Conservation (phyloP, 2,329 filamentous ascomycete genomes). For the Fusarium floridanum region DNA sequence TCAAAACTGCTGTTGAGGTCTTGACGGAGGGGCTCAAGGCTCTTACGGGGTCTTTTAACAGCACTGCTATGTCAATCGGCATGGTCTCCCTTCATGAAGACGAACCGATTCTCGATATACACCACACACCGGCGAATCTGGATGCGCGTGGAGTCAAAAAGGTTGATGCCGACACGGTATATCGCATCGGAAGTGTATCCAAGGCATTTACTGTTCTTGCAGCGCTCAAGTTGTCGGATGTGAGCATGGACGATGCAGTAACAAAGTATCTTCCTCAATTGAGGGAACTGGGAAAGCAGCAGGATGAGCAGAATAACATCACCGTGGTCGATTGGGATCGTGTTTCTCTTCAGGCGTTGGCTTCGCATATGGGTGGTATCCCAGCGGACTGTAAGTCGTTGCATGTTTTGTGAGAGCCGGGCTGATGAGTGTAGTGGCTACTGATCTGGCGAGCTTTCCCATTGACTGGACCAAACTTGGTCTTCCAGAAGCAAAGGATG, state of each 20-base stretch:
- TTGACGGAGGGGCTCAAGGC: not conserved
- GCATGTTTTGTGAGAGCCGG: fast-evolving
- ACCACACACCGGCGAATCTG: slow-evolving; percentile 6
- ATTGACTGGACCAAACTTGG: slow-evolving; percentile 18
- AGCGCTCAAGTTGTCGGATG: not conserved
- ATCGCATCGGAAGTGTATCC: slow-evolving; percentile 17
- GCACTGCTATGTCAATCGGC: slow-evolving; percentile 12
- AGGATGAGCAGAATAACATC: not conserved
- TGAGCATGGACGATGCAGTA: slow-evolving; percentile 13
- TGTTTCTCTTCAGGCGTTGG: not conserved
- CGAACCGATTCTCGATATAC: not conserved
- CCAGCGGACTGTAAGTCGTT: slow-evolving; percentile 8
- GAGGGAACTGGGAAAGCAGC: slow-evolving; percentile 8
- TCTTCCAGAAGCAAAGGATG: not conserved
- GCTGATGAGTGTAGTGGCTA: slow-evolving; percentile 8
- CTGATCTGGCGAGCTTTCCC: slow-evolving; percentile 8
- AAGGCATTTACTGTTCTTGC: slow-evolving; percentile 17
- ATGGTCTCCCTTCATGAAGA: slow-evolving; percentile 9
- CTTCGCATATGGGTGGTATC: slow-evolving; percentile 20
- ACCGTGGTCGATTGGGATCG: slow-evolving; percentile 8
- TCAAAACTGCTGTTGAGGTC: slow-evolving; percentile 1
- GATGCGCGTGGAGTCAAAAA: slow-evolving; percentile 14
- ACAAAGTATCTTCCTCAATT: slow-evolving; percentile 23
- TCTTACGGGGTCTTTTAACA: not conserved
- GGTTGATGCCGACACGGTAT: slow-evolving; percentile 6